A percentile compares a stretch with the other conserved stretches of the same genome.
phyloP scores from a whole-genome alignment of 2,329 filamentous ascomycete species.

The Diplodia scrobiculata region DNA sequence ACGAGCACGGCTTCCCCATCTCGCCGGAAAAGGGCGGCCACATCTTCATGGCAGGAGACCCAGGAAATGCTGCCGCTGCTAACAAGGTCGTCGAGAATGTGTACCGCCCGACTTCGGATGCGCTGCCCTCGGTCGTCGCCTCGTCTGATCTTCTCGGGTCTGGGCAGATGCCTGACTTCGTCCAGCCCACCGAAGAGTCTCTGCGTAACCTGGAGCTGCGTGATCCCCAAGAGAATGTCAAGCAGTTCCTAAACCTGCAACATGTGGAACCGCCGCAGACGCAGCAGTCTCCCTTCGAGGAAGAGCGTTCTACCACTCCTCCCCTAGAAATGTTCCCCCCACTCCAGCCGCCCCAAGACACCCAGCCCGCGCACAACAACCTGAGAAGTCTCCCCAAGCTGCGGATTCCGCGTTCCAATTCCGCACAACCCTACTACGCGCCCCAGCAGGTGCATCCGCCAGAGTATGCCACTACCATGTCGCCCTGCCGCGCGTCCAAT shows the following conservation, averaged over 20 bases:
- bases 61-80: conserved; percentile 71
- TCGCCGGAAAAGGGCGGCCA: conserved; percentile 64
- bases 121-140: conserved; percentile 78
- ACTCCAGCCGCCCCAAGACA: conserved; percentile 39
- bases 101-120: conserved; percentile 71
- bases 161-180: conserved; percentile 62
- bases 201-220: conserved; percentile 69
- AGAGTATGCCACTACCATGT: conserved; percentile 36
- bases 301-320: conserved; percentile 49
- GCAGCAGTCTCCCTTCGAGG: conserved; percentile 64
- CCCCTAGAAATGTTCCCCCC: conserved; percentile 47
- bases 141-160: conserved; percentile 89
- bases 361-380: conserved; percentile 51
- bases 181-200: conserved; percentile 65
- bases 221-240: conserved; percentile 89
- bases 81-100: conserved; percentile 56
- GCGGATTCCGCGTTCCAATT: conserved; percentile 55
- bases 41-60: conserved; percentile 76
- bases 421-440: conserved; percentile 36
- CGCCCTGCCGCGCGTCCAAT: conserved; percentile 51
- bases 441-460: conserved; percentile 35
- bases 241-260: conserved; percentile 87
- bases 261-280: conserved; percentile 61
- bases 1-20: conserved; percentile 69
- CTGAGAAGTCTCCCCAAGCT: conserved; percentile 60